Conservation (phyloP, 2,329 filamentous ascomycete species). For the Trichophyton schoenleinii region DNA sequence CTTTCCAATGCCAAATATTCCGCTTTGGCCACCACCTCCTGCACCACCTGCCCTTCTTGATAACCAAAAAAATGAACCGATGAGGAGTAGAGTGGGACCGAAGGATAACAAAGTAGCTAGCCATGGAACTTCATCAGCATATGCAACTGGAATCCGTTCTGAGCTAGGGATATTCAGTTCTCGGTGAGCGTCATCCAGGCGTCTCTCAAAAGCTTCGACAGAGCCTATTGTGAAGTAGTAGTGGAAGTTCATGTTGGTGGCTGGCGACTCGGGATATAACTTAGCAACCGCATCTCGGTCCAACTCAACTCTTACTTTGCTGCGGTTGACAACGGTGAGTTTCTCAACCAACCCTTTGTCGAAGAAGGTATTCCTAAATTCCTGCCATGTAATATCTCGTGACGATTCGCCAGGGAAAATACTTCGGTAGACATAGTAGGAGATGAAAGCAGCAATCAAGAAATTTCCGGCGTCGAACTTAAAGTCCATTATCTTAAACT, state of each 20-base stretch:
- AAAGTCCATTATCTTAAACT: conserved; percentile 33
- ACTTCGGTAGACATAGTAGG: conserved; percentile 51
- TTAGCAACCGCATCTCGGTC: conserved; percentile 60
- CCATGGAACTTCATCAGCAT: conserved; percentile 62
- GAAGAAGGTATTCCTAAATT: conserved; percentile 83
- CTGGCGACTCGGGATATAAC: conserved; percentile 64
- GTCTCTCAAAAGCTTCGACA: conserved; percentile 80
- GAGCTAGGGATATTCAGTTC: conserved; percentile 72
- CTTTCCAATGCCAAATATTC: conserved; percentile 92
- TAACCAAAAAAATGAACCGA: conserved; percentile 70
- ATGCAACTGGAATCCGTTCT: conserved; percentile 90
- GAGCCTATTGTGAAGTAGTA: conserved; percentile 96
- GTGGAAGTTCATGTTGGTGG: conserved; percentile 55
- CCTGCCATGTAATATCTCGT: conserved; percentile 93
- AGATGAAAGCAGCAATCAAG: conserved; percentile 46
- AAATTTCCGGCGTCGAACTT: conserved; percentile 44
- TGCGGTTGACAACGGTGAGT: conserved; percentile 65
- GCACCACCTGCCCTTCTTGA: conserved; percentile 61
- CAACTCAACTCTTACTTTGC: conserved; percentile 66
- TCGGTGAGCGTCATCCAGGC: conserved; percentile 74
- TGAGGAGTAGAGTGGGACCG: conserved; percentile 73
- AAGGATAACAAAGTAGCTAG: conserved; percentile 65
- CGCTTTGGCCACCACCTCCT: conserved; percentile 53
- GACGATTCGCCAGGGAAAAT: conserved; percentile 54
- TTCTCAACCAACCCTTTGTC: conserved; percentile 95